Conservation (phyloP, 202 grass and related monocot genomes). For the Tripidium arundinaceum region DNA sequence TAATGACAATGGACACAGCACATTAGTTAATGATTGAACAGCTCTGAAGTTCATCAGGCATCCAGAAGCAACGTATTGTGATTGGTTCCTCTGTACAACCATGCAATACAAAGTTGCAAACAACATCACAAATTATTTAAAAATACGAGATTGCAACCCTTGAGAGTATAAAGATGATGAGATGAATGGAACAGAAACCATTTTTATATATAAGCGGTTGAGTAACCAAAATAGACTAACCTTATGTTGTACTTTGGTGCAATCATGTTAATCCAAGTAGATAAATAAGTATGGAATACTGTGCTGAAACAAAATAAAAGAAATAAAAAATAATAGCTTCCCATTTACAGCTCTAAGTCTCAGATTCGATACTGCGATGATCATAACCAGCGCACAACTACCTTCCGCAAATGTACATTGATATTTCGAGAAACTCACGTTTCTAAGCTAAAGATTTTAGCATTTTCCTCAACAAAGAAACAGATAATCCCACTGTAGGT, state of each 20-base stretch:
- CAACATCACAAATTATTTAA: constrained; percentile 14
- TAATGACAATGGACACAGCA: neutral
- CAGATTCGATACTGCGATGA: constrained; percentile 2
- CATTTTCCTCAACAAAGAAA: constrained; percentile 40
- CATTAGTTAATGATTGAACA: constrained; percentile 3
- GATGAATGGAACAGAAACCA: neutral
- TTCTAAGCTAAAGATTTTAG: constrained; percentile 36
- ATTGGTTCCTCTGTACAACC: neutral
- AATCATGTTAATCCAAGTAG: constrained; percentile 1
- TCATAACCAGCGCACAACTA: neutral
- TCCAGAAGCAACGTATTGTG: neutral
- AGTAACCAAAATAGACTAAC: neutral
- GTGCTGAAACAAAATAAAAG: constrained; percentile 23
- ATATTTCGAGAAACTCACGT: constrained; percentile 11
- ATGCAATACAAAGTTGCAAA: neutral
- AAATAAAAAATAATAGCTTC: constrained; percentile 25
- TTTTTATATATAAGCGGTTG: neutral
- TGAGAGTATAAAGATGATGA: neutral
- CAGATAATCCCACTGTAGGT: constrained; percentile 28
- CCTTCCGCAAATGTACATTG: constrained; percentile 40
- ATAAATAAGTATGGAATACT: constrained; percentile 5
- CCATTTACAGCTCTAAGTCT: constrained; percentile 33
- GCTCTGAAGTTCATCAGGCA: neutral
- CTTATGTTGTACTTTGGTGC: constrained; percentile 3
- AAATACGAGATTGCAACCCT: neutral